Evolutionary conservation across 2,329 filamentous ascomycete genomes (phyloP), one percentile per base, ranked within the genome.

Genomic region (Tympanopsis confertula): DNA sequence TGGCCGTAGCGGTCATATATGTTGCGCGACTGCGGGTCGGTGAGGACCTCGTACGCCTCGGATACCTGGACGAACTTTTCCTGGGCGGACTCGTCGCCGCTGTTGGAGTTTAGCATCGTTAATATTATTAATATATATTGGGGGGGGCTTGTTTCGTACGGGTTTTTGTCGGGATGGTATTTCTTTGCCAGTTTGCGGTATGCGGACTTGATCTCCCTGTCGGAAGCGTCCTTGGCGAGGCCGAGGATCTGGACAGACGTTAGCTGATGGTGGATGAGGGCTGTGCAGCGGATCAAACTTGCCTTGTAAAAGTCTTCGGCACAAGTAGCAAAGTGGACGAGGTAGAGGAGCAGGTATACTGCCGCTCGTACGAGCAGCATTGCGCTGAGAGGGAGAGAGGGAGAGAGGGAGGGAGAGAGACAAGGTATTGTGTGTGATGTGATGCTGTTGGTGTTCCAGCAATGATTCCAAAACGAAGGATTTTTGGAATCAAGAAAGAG

Each of bases 161-260:
- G 87, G 51, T 96, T 96, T 73, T 98, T 98, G 62, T 98, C 91
- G 3, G 91, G 91, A 55, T 98, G 91, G 58, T 74, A 95, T 58
- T 93, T 94, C 62, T 96, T 96, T 66, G 85, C 93, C 10, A 98
- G 69, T 42, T 78, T 80, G 42, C 88, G 78, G 61, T 98, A 98
- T 17, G 91, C 88, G 35, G 84, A 83, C 62, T 98, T 98, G 56
- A 98, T 82, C 51, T 96, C 82, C 52, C 80, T 79, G 38, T 94
- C 87, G 35, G 76, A 80, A 13, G 89, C 89, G 42, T 80, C 69
- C 52, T 77, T 86, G 52, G 81, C 74, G 45, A 98, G 63, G 39
- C 83, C 86, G 19, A 98, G 75, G 41, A 94, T 63, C 78, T 94
- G 37, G 10, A 5, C 18, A 18, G 17, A 47, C 22, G 46, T 20